Base-by-base conservation (phyloP, 2,329 filamentous ascomycete genomes). In the Alternaria sp. region DNA sequence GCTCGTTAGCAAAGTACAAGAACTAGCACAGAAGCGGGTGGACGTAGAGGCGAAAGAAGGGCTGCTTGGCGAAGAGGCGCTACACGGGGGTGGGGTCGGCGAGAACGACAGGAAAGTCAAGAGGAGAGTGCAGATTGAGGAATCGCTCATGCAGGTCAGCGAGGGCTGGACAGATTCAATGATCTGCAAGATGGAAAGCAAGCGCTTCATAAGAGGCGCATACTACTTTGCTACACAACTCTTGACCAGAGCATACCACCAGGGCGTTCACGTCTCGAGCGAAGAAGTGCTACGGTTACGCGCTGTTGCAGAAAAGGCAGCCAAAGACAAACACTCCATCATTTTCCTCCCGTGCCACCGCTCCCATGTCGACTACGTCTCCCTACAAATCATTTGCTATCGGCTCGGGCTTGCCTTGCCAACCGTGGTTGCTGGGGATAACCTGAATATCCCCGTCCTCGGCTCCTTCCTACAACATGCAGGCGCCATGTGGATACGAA, bases 131-230 rank as follows among this genome's bases (percentile, higher is more conserved):
- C 87, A 90, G 68, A 86, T 98, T 55, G 88, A 93, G 72, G 82
- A 83, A 36, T 89, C 89, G 57, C 81, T 99, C 44, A 84, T 88
- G 54, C 88, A 97, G 72, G 89, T 97, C 4, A 90, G 92, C 4
- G 92, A 95, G 63, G 88, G 90, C 65, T 89, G 95, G 85, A 92
- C 93, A 24, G 92, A 97, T 73, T 87, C 90, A 63, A 98, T 99
- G 95, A 97, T 99, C 62, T 98, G 94, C 85, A 99, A 99, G 80
- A 94, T 98, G 84, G 95, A 99, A 78, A 96, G 90, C 82, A 96
- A 93, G 75, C 82, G 86, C 2, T 98, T 98, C 73, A 97, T 99
- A 67, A 84, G 95, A 48, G 88, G 92, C 24, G 94, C 95, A 45
- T 98, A 98, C 76, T 99, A 97, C 75, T 74, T 97, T 37, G 84